Evolutionary conservation across 208 protist species (phyloP), one percentile per base, ranked within the genome.

Genomic region (Acanthamoeba triangularis): DNA sequence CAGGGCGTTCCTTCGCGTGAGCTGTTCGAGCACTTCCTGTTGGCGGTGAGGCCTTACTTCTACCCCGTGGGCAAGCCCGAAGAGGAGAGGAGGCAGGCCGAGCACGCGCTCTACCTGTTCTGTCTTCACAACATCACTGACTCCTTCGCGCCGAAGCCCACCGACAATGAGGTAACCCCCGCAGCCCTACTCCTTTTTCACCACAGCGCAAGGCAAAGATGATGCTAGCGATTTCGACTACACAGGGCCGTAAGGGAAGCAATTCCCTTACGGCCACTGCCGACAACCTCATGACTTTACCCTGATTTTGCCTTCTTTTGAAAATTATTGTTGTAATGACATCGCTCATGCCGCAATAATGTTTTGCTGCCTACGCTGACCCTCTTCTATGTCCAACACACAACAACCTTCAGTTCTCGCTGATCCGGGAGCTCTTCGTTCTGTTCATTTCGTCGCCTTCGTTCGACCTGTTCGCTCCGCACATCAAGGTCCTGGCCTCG

Each of bases 61-160:
- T 82, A 49, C 74, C 18, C 37, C 37, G 25, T 25, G 16, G 74
- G 41, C 74, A 41, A 82, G 74, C n/a, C 33, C 37, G 74, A 82
- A 23, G 37, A 41, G 35, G 74, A 82, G 74, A 82, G n/a, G 37
- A 41, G 74, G 35, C 74, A 82, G 74, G 74, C 74, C 25, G 74
- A 82, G 41, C 74, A 82, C 37, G 74, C 74, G 23, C 74, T 82
- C 16, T 82, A 82, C 37, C 84, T 90, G 8, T 69, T 61, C 14
- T 90, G 54, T 35, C 84, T 90, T 65, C 59, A 69, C 84, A 90
- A 90, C 84, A 90, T 90, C 59, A 90, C 59, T 10, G 49, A 69
- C 25, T 69, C 84, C 35, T 61, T 90, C 59, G 33, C 84, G 16
- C 47, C 84, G 8, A 61, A 90, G 84, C 84, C 84, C 84, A 47